A percentile compares a stretch with the other conserved stretches of the same genome.
phyloP scores from a whole-genome alignment of 1,284 basidiomycete species.

The Ganoderma resinaceum region DNA sequence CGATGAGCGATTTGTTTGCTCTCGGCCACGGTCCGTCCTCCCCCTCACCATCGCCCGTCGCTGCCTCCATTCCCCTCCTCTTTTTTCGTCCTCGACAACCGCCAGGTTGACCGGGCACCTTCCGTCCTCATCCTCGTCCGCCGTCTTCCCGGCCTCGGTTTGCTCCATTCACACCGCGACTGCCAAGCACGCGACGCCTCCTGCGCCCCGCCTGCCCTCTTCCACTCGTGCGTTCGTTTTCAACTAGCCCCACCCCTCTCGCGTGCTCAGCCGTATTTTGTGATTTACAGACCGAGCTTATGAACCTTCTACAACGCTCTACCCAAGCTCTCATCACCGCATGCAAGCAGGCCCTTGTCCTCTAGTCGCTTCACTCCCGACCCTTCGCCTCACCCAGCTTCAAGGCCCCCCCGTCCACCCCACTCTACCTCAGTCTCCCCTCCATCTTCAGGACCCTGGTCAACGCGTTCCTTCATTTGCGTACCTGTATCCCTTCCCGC shows the following conservation, averaged over 20 bases:
- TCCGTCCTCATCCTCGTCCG: slow-evolving; percentile 4
- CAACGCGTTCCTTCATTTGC: slow-evolving; percentile 51
- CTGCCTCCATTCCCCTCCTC: slow-evolving; percentile 22
- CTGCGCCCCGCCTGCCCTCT: neutral
- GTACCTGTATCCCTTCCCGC: slow-evolving; percentile 40
- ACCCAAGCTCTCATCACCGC: slow-evolving; percentile 36
- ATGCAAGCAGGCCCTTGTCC: slow-evolving; percentile 43
- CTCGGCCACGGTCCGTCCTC: slow-evolving; percentile 37
- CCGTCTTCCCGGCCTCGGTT: neutral
- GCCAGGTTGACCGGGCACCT: slow-evolving; percentile 2
- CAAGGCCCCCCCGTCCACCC: slow-evolving; percentile 38
- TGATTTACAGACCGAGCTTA: slow-evolving; percentile 32
- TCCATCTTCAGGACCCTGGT: slow-evolving; percentile 45
- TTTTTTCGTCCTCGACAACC: slow-evolving; percentile 15
- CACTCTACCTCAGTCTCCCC: slow-evolving; percentile 45
- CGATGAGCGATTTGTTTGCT: slow-evolving; percentile 33
- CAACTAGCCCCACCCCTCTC: slow-evolving; percentile 13
- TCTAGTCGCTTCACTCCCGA: slow-evolving; percentile 48
- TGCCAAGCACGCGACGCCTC: slow-evolving; percentile 7
- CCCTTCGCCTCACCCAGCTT: slow-evolving; percentile 43
- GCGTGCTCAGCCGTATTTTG: slow-evolving; percentile 16
- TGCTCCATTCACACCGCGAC: neutral
- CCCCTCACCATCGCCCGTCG: slow-evolving; percentile 32
- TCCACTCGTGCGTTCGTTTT: slow-evolving; percentile 28
- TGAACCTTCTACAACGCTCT: slow-evolving; percentile 39